Evolutionary conservation across 176 grass and related monocot genomes (phyloP), one percentile per base, ranked within the genome.

Genomic region (Phoenix roebelenii): DNA sequence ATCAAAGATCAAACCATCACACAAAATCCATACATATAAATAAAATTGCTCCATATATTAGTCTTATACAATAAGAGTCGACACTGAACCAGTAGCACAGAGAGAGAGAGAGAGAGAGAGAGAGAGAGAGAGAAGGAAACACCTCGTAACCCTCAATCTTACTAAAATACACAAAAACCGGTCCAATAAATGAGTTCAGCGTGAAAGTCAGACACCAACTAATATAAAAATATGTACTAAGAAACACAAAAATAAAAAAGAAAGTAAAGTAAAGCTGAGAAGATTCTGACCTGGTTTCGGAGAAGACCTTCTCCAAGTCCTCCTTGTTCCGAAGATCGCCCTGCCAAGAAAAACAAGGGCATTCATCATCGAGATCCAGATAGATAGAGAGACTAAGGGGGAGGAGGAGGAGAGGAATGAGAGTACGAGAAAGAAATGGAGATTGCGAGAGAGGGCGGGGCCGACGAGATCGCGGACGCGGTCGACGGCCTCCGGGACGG

Each of bases 381-480:
- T 10, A 14, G 20, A 23, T 24, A 25, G 54, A 48, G 51, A 23
- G 16, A 68, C 20, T 5, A n/a, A 32, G 52, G 50, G 17, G 17
- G 24, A 23, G 52, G 10, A 7, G 68, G 23, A 20, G 20, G 20
- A 54, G 5, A 23, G 29, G 19, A 22, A 59, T 3, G 22, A n/a
- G 9, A 50, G 22, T 83, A 95, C 89, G 48, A 60, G 49, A 70
- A 91, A 73, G 81, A 91, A 91, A 25, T 67, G 17, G 72, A 88
- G 87, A 75, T 70, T 72, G 25, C 64, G 59, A 49, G 92, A 68
- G 69, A 91, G 81, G 16, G 74, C 70, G 62, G 81, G 59, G 16
- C 87, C 87, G 63, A 81, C 84, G 78, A 97, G 80, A 63, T 18
- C 75, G 73, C 84, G 87, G 55, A 97, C 83, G 70, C 84, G 84